These are phyloP conservation scores for Puccinia triticina DNA, from an alignment of 1,284 basidiomycete genomes.

Conservation along the genomic window DNA sequence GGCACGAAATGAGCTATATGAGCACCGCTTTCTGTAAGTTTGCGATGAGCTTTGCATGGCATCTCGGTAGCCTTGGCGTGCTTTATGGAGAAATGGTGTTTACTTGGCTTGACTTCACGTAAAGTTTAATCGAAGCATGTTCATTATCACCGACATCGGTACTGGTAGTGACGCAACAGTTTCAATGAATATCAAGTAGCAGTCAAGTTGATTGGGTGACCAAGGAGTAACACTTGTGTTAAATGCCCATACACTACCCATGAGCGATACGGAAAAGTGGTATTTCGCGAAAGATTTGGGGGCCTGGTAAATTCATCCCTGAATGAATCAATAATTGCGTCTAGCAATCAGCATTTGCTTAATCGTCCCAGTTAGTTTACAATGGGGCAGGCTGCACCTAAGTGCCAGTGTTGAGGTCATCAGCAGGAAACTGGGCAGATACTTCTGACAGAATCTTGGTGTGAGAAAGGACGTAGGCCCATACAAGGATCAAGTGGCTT, in stretches of 20 bases:
- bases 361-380: no score
- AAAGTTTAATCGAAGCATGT: not conserved
- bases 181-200: not conserved
- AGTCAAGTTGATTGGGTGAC: constrained; percentile 15
- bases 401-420: not conserved
- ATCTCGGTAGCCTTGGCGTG: constrained; percentile 24
- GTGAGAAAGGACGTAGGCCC: not conserved
- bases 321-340: not conserved
- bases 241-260: not conserved
- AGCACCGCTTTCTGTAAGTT: not conserved
- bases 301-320: not conserved
- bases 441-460: not conserved
- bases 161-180: constrained; percentile 4
- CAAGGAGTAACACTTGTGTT: not conserved
- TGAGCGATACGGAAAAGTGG: no score
- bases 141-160: not conserved
- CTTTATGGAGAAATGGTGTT: not conserved
- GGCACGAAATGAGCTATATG: not conserved
- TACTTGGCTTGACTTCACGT: not conserved
- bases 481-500: not conserved
- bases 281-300: no score
- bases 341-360: not conserved
- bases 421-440: not conserved
- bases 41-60: not conserved
- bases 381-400: not conserved